Conservation (phyloP, 192 early-diverging fungal genomes). For the Coemansia sp. region DNA sequence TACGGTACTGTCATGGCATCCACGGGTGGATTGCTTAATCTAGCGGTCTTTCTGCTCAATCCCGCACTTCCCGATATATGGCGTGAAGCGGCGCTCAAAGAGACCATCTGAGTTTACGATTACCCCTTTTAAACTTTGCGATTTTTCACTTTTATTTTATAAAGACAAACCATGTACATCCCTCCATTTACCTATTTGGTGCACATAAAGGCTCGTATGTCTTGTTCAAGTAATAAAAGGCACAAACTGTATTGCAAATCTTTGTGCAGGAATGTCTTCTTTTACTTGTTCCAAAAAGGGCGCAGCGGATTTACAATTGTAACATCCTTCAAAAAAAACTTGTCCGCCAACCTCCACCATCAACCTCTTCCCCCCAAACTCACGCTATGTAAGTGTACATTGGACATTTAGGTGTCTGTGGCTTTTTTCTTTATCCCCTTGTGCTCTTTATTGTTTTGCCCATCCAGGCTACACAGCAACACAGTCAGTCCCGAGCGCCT, state of each 20-base stretch:
- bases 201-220: too few relatives aligned
- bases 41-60: conserved; percentile 44
- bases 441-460: too few relatives aligned
- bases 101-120: too few relatives aligned
- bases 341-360: too few relatives aligned
- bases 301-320: too few relatives aligned
- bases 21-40: conserved; percentile 29
- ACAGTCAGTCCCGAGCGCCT: too few relatives aligned
- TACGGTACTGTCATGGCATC: conserved; percentile 35
- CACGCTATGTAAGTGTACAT: background rate
- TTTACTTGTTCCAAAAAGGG: background rate
- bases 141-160: background rate
- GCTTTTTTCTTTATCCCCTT: conserved; percentile 4
- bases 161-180: too few relatives aligned
- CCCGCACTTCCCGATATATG: conserved; percentile 46
- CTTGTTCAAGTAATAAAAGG: too few relatives aligned
- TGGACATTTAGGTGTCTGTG: background rate
- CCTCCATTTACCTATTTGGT: background rate
- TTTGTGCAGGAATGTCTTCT: background rate
- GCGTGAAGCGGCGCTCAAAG: conserved; percentile 12
- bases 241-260: too few relatives aligned
- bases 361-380: too few relatives aligned
- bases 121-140: conserved; percentile 18
- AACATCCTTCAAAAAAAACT: too few relatives aligned
- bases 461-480: too few relatives aligned